A percentile compares a stretch with the other conserved stretches of the same genome.
phyloP scores from a whole-genome alignment of 176 grass and related monocot species.

The Avena sativa region DNA sequence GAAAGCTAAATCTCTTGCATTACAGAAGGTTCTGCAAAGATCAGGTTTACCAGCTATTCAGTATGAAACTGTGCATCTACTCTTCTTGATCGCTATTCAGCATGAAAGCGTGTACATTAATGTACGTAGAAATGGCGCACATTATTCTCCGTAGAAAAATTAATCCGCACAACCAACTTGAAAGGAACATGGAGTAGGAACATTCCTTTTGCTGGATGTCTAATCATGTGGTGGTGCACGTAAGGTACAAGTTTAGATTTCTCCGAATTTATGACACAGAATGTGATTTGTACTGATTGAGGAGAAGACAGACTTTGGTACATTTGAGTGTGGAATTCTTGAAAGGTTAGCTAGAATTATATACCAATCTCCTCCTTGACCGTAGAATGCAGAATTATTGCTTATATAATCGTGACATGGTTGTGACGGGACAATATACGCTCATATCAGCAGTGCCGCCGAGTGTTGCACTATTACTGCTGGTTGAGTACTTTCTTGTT shows the following conservation, averaged over 20 bases:
- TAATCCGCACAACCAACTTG: neutral
- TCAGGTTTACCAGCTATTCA: too few species aligned
- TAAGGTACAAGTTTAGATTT: too few species aligned
- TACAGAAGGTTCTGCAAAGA: too few species aligned
- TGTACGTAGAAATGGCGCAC: neutral
- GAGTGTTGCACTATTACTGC: neutral
- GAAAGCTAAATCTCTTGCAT: neutral
- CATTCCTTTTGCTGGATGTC: conserved; percentile 2
- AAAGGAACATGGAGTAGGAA: neutral
- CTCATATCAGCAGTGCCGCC: neutral
- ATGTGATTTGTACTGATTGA: neutral
- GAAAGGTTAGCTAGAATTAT: neutral
- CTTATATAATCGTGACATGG: too few species aligned
- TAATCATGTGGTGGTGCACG: neutral
- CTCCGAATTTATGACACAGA: neutral
- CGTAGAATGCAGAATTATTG: neutral
- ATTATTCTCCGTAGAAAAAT: neutral
- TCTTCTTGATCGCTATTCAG: neutral
- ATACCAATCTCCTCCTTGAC: neutral
- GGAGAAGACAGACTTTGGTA: neutral
- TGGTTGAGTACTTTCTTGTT: neutral
- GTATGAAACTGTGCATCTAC: neutral
- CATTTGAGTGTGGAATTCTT: neutral
- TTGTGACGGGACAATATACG: neutral
- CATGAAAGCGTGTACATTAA: neutral